Evolutionary conservation across 2,329 filamentous ascomycete genomes (phyloP), one percentile per base, ranked within the genome.

Genomic region (Dendryphion nanum): DNA sequence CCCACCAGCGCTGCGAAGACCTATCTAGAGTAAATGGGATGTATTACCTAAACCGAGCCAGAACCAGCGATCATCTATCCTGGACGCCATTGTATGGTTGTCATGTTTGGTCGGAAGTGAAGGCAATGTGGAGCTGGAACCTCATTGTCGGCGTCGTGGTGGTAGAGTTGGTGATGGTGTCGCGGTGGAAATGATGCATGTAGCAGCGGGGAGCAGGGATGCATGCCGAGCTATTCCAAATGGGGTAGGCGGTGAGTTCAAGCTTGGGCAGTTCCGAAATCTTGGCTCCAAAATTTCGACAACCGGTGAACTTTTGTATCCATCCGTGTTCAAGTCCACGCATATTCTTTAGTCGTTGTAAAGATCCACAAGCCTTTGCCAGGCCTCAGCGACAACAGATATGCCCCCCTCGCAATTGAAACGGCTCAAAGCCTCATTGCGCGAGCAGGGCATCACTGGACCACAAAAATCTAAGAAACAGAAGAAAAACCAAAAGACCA

Each of bases 391-490:
- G n/a, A n/a, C 23, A n/a, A n/a, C 23, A 26, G 16, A 10, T 6
- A 98, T 98, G 93, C 83, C 91, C 53, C 88, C 90, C 47, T 98
- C 94, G 10, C 94, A 98, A 73, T 78, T 98, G 41, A 98, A 97
- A 71, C 86, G 90, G 68, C 79, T 98, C 30, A 98, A 97, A 71
- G 79, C 87, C 51, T 95, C 90, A 7, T 77, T 98, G 32, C 80
- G 83, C 46, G 89, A 96, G 41, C 87, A 91, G 61, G 93, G 93
- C 38, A 83, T 98, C 35, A 83, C 90, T 29, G 89, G 90, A 2
- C 89, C 89, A 5, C 90, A 95, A 56, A 84, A 95, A 59, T 96
- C 90, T 6, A 97, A 97, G 61, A 97, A 96, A 70, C 86, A 87
- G 65, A 86, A 87, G 57, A 82, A 85, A 60, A 77, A 79, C 76